Evolutionary conservation across 345 rosid species (phyloP).

Genomic region (Citrus sp.): DNA sequence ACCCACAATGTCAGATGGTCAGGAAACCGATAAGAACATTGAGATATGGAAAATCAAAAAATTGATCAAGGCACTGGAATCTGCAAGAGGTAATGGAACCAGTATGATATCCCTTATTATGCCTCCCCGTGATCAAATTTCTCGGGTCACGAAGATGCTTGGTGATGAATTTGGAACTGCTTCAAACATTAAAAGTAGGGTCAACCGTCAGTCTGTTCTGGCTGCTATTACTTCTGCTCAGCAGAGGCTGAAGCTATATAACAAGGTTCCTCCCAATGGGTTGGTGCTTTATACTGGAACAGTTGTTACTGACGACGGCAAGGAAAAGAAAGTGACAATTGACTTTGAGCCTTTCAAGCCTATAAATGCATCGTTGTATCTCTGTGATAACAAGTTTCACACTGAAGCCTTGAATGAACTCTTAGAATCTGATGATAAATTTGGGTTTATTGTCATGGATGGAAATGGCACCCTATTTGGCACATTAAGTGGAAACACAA

Average conservation of each 20-base stretch:
- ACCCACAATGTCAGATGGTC: constrained; percentile 40
- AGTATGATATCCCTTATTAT: constrained; percentile 97
- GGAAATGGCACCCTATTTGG: constrained; percentile 91
- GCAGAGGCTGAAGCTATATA: constrained; percentile 87
- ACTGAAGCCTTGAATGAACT: constrained; percentile 86
- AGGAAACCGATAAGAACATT: constrained; percentile 78
- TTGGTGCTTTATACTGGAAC: constrained; percentile 91
- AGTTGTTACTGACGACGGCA: constrained; percentile 77
- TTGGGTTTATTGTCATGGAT: constrained; percentile 93
- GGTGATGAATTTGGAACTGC: constrained; percentile 97
- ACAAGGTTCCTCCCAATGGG: constrained; percentile 85
- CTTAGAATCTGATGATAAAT: constrained; percentile 87
- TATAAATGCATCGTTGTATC: constrained; percentile 80
- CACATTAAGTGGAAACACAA: constrained; percentile 83
- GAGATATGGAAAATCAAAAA: constrained; percentile 97
- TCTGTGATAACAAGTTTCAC: constrained; percentile 88
- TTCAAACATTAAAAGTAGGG: constrained; percentile 91
- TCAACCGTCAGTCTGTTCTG: constrained; percentile 84
- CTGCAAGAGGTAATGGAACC: constrained; percentile 92
- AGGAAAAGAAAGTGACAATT: constrained; percentile 89
- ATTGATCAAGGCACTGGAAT: constrained; percentile 79
- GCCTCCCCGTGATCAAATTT: constrained; percentile 95
- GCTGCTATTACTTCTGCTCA: constrained; percentile 96
- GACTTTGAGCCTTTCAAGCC: constrained; percentile 96
- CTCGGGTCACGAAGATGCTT: constrained; percentile 91